Evolutionary conservation across 306 rosid genomes (phyloP), one percentile per base, ranked within the genome.

Genomic region (Abrus pulchellus): DNA sequence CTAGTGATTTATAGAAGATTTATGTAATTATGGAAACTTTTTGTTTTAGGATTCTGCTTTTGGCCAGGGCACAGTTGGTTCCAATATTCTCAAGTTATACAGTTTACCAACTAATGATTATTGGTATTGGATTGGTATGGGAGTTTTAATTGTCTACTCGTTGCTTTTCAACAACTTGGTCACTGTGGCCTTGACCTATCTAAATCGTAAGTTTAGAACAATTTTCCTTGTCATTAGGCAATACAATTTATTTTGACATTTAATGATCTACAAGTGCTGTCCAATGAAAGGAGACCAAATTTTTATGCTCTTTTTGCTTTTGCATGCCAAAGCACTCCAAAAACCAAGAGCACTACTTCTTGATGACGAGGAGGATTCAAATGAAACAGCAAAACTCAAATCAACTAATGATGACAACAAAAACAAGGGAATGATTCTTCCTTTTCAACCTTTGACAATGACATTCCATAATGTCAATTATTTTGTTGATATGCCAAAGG

Each of bases 381-480:
- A 89, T 81, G 79, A 62, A 20, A 36, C 40, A 36, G 4, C 40
- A 36, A 36, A 72, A 33, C 71, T 79, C 81, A 11, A 66, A 80
- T 33, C 55, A 57, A 29, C 70, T 11, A 68, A 64, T 43, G 74
- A 45, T 32, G 85, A 77, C 20, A 67, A 27, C 66, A 76, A 62
- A 33, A 64, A n/a, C 84, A 90, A 89, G 89, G 98, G 98, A 83
- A 92, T 94, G 97, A 92, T 90, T 85, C 97, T 94, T 86, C 97
- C 97, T 12, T 93, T 93, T 83, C 86, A 88, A 76, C 94, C 92
- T 66, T 70, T 93, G 79, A 93, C 94, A 60, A 88, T 93, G 97
- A 93, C 93, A 74, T 93, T 93, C 76, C 89, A 75, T 81, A 72
- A 83, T 68, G 90, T 93, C 83, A 93, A 87, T 76, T 93, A 93